Percentiles rank a stretch among this genome's conserved stretches.
These are phyloP conservation scores for Agaricus blazei DNA, from an alignment of 768 basidiomycete species.

Conservation along the genomic window DNA sequence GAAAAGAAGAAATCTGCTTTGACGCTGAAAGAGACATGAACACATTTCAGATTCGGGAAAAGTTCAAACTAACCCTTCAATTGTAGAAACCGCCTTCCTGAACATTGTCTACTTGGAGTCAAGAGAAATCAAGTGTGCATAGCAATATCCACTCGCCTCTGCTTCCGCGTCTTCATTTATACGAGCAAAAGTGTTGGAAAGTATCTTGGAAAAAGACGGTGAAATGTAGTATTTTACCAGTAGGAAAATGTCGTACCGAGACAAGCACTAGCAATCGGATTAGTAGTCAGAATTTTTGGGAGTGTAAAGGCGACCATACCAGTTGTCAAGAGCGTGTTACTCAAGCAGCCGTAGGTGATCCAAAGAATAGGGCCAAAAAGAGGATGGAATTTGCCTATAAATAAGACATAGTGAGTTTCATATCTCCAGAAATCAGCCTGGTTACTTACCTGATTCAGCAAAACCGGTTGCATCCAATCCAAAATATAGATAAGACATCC, in stretches of 20 bases:
- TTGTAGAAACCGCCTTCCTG: constrained; percentile 85
- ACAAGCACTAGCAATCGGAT: constrained; percentile 54
- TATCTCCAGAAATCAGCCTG: not conserved
- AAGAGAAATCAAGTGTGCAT: not conserved
- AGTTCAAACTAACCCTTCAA: constrained; percentile 67
- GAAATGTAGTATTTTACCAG: not conserved
- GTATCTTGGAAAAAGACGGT: constrained; percentile 47
- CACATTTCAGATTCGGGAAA: not conserved
- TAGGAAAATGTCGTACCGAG: constrained; percentile 44
- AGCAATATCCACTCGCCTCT: constrained; percentile 49
- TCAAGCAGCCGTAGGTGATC: constrained; percentile 87
- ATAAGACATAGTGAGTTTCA: not conserved
- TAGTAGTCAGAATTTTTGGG: constrained; percentile 6
- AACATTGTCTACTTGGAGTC: constrained; percentile 74
- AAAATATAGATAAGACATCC: constrained; percentile 93
- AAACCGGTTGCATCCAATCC: constrained; percentile 95
- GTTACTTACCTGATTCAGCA: constrained; percentile 63
- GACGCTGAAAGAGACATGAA: constrained; percentile 35
- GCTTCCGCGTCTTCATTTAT: constrained; percentile 92
- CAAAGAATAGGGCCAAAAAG: constrained; percentile 89
- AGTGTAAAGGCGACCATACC: constrained; percentile 33
- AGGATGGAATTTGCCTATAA: constrained; percentile 67
- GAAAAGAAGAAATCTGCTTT: constrained; percentile 91
- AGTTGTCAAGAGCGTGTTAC: constrained; percentile 89
- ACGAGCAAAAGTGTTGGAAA: constrained; percentile 92